Evolutionary conservation across 768 basidiomycete genomes (phyloP).

Genomic region (Glaciozyma antarctica): DNA sequence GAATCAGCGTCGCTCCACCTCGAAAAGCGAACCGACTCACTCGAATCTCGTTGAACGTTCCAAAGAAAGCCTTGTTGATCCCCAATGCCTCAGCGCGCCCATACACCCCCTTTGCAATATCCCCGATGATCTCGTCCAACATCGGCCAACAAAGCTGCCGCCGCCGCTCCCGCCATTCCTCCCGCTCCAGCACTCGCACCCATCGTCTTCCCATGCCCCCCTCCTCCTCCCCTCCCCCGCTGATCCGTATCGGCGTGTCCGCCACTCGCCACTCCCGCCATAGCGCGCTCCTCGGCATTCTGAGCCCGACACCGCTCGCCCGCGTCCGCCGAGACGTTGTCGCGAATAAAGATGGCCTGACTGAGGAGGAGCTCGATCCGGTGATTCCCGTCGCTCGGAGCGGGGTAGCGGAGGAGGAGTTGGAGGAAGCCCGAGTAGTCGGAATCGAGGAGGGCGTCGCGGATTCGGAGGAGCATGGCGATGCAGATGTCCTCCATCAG

Average conservation of each 20-base stretch:
- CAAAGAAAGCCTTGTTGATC: constrained; percentile 33
- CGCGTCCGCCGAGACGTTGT: constrained; percentile 23
- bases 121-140: constrained; percentile 13
- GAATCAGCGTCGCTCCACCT: neutral
- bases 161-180: neutral
- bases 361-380: constrained; percentile 63
- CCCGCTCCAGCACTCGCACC: neutral
- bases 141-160: constrained; percentile 9
- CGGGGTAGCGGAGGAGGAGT: constrained; percentile 73
- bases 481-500: constrained; percentile 80
- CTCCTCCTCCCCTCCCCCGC: neutral
- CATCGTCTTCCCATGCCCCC: constrained; percentile 5
- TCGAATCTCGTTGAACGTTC: constrained; percentile 28
- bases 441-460: constrained; percentile 51
- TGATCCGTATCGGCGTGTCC: constrained; percentile 2
- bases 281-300: constrained; percentile 20
- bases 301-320: constrained; percentile 16
- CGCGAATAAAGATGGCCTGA: constrained; percentile 58
- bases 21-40: neutral
- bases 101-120: constrained; percentile 32
- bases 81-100: constrained; percentile 33
- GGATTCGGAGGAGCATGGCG: constrained; percentile 87
- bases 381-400: constrained; percentile 41
- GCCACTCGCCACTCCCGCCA: constrained; percentile 5
- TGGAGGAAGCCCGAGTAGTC: constrained; percentile 83